Percentiles rank a stretch among this genome's conserved stretches.
These are phyloP conservation scores for Fonsecaea multimorphosa DNA, from an alignment of 2,329 filamentous ascomycete species.

Conservation along the genomic window DNA sequence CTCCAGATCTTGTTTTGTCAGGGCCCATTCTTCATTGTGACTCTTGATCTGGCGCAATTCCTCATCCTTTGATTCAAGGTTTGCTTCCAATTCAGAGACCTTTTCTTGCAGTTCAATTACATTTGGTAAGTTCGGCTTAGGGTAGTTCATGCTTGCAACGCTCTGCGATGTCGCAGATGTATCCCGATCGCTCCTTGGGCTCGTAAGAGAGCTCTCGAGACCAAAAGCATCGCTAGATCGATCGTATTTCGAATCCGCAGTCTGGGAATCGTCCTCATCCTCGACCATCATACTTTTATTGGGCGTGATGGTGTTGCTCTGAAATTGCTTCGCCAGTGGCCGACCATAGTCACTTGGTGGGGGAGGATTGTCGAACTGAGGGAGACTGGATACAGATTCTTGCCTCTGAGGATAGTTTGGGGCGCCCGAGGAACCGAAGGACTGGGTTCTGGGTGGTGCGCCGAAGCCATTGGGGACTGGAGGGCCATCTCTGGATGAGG, in stretches of 20 bases:
- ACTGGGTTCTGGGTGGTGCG: constrained; percentile 39
- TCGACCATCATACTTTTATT: constrained; percentile 98
- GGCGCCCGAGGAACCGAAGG: constrained; percentile 29
- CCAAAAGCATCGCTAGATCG: constrained; percentile 69
- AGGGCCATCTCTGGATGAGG: constrained; percentile 45
- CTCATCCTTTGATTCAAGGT: constrained; percentile 72
- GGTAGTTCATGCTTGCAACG: constrained; percentile 62
- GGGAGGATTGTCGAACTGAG: constrained; percentile 32
- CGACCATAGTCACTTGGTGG: constrained; percentile 68
- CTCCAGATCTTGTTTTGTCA: constrained; percentile 71
- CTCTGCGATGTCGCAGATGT: constrained; percentile 57
- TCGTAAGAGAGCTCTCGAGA: constrained; percentile 56
- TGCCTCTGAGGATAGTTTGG: constrained; percentile 27
- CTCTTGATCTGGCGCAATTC: constrained; percentile 60
- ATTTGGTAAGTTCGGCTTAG: constrained; percentile 81
- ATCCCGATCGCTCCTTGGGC: constrained; percentile 51
- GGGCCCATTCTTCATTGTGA: constrained; percentile 66
- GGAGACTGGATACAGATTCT: constrained; percentile 29
- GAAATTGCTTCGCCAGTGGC: constrained; percentile 85
- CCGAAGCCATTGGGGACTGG: constrained; percentile 44
- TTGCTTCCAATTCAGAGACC: constrained; percentile 72
- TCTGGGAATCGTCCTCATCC: constrained; percentile 77
- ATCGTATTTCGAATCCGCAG: constrained; percentile 62
- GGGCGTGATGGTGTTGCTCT: constrained; percentile 94
- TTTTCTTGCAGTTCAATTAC: constrained; percentile 76